Conservation (phyloP, 176 grass and related monocot species). For the Aegilops longissima region DNA sequence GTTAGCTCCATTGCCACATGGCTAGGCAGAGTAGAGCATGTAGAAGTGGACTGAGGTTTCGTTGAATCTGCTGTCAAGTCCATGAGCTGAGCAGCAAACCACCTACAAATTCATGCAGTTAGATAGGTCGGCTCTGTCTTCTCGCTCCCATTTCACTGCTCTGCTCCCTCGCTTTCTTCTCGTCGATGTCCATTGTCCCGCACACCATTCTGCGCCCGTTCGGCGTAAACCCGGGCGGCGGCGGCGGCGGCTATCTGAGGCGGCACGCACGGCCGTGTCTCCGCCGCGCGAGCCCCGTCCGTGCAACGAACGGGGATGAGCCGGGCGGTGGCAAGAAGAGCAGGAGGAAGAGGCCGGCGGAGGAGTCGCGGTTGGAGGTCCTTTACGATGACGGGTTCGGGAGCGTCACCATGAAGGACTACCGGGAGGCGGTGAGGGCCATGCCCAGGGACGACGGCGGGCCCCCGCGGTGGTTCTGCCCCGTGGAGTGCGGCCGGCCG, state of each 20-base stretch:
- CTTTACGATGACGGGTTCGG: constrained; percentile 70
- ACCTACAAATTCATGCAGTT: background rate
- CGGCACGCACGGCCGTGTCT: background rate
- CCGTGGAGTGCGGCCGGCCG: constrained; percentile 47
- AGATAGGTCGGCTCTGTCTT: background rate
- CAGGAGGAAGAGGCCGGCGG: background rate
- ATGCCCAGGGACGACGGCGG: constrained; percentile 43
- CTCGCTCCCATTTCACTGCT: background rate
- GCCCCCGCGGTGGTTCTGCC: constrained; percentile 73
- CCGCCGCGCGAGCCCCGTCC: background rate
- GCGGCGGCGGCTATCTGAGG: background rate
- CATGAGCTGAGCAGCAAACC: too few relatives aligned
- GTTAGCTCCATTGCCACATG: background rate
- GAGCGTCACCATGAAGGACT: constrained; percentile 42
- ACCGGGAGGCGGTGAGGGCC: constrained; percentile 35
- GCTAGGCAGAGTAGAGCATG: too few relatives aligned
- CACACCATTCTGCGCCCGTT: background rate
- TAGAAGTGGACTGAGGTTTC: background rate
- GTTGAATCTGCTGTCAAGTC: too few relatives aligned
- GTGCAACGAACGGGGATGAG: background rate
- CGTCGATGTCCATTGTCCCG: background rate
- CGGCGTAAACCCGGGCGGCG: background rate
- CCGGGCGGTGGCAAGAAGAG: background rate
- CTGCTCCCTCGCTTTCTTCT: background rate
- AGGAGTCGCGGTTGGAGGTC: constrained; percentile 28